These are phyloP conservation scores for Waltergamsia citrina DNA, from an alignment of 2,329 filamentous ascomycete species.

Conservation along the genomic window DNA sequence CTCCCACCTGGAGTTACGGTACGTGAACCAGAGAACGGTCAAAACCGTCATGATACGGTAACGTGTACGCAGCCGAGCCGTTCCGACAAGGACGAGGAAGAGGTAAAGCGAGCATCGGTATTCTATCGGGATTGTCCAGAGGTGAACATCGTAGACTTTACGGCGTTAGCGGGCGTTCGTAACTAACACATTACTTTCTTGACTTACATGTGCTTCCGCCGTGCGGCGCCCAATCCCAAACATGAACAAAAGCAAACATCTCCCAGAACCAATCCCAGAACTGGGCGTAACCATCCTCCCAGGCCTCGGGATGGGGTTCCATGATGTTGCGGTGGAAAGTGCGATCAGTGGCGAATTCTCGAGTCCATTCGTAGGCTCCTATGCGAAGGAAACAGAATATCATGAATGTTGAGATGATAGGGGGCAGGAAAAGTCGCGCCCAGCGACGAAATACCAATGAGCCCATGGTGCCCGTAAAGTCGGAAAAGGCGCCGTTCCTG, in stretches of 20 bases:
- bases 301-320: slow-evolving; percentile 33
- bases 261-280: slow-evolving; percentile 34
- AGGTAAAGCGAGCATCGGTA: slow-evolving; percentile 48
- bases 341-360: slow-evolving; percentile 32
- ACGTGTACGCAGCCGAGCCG: slow-evolving; percentile 31
- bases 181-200: slow-evolving; percentile 4
- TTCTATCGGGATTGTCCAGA: slow-evolving; percentile 56
- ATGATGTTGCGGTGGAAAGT: slow-evolving; percentile 36
- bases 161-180: slow-evolving; percentile 9
- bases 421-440: slow-evolving; percentile 42
- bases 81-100: slow-evolving; percentile 41
- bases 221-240: slow-evolving; percentile 39
- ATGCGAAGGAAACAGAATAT: slow-evolving; percentile 32
- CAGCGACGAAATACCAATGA: slow-evolving; percentile 42
- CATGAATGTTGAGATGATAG: slow-evolving; percentile 38
- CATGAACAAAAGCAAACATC: slow-evolving; percentile 39
- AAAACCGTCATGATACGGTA: slow-evolving; percentile 32
- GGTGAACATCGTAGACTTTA: slow-evolving; percentile 42
- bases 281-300: slow-evolving; percentile 27
- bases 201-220: slow-evolving; percentile 34
- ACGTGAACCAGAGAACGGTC: slow-evolving; percentile 31
- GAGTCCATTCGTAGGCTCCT: slow-evolving; percentile 38
- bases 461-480: slow-evolving; percentile 33
- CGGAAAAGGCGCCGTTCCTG: slow-evolving; percentile 23
- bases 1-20: slow-evolving; percentile 42